Evolutionary conservation across 1,284 basidiomycete genomes (phyloP), one percentile per base, ranked within the genome.

Genomic region (Schizopora paradoxa): DNA sequence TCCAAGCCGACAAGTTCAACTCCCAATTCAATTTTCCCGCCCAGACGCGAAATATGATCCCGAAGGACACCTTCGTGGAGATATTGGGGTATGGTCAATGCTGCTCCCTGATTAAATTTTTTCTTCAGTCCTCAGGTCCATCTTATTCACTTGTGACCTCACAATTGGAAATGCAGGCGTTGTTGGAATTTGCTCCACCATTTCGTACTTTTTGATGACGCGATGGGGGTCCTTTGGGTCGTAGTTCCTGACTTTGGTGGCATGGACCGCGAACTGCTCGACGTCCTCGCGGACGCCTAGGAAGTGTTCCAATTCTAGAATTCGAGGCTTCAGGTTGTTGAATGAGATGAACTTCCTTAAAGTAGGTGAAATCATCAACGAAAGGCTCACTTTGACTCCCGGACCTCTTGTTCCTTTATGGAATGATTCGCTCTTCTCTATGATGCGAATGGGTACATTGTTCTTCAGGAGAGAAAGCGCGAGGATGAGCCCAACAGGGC

Each of bases 401-500:
- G 41, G 4, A 5, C 41, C 41, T n/a, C 41, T 13, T 6, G 26
- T 14, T 7, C 40, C 41, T 14, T 19, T n/a, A 45, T 45, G 43
- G 23, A 34, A 16, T 2, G 40, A 16, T 4, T 25, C 2, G 14
- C 44, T 42, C n/a, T 51, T 51, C 27, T 51, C 49, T 14, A 51
- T 23, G 11, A 51, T 51, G 14, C 45, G 40, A 22, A 51, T 36
- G 11, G 41, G 45, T 11, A 51, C 37, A 11, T 37, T 36, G 29
- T 33, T 51, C 36, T 47, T 51, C 33, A 51, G 29, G 4, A 51
- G 41, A 18, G 40, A 25, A 4, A 51, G 29, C 4, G 49, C 49
- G 13, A 43, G 28, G 10, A 44, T 25, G 23, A 51, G 36, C 1
- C 49, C 49, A 27, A 41, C 16, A 5, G 49, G 45, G 4, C 49